A percentile compares a stretch with the other conserved stretches of the same genome.
These are phyloP conservation scores for Globisporangium cystogenes DNA, from an alignment of 352 stramenopile species.

Conservation along the genomic window DNA sequence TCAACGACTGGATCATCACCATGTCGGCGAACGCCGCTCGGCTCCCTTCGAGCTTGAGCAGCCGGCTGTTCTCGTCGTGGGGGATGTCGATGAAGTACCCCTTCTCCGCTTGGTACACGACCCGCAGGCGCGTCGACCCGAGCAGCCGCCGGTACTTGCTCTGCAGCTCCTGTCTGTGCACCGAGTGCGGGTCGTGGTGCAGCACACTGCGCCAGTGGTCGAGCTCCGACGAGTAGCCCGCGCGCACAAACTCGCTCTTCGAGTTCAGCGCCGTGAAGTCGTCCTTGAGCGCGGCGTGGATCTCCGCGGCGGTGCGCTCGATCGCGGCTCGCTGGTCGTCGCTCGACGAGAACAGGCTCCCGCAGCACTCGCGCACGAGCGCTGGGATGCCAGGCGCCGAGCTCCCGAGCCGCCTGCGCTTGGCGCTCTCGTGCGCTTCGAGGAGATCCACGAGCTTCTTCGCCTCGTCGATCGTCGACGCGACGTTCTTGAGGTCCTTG, in stretches of 20 bases:
- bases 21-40: constrained; percentile 27
- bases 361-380: constrained; percentile 22
- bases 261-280: constrained; percentile 57
- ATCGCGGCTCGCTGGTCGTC: constrained; percentile 14
- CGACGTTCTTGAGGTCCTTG: constrained; percentile 69
- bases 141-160: constrained; percentile 52
- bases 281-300: constrained; percentile 54
- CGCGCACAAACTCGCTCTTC: constrained; percentile 47
- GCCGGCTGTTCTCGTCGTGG: constrained; percentile 46
- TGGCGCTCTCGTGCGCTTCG: constrained; percentile 17
- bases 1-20: constrained; percentile 57
- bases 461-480: constrained; percentile 47
- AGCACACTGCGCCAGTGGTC: constrained; percentile 56
- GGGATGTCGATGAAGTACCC: constrained; percentile 66
- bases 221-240: constrained; percentile 49
- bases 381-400: constrained; percentile 14
- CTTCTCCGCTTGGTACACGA: constrained; percentile 55
- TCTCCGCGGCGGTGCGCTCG: constrained; percentile 23
- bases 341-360: constrained; percentile 13
- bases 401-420: neutral
- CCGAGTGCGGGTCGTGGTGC: constrained; percentile 30
- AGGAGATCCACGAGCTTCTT: constrained; percentile 28
- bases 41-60: constrained; percentile 22
- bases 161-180: constrained; percentile 41
- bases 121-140: constrained; percentile 45